Conservation (phyloP, 345 rosid species). For the Schrenkiella parvula region DNA sequence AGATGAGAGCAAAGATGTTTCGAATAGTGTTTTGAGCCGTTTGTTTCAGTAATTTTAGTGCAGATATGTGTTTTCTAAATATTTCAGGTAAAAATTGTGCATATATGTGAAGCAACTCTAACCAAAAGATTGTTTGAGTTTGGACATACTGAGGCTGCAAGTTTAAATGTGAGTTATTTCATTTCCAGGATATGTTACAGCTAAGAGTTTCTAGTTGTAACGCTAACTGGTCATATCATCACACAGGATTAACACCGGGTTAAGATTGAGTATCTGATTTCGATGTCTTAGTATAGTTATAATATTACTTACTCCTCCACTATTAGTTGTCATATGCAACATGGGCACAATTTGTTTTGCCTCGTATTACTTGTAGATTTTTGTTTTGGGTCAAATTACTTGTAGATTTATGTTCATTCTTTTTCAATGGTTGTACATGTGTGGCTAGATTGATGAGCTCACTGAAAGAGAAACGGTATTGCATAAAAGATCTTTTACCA, state of each 20-base stretch:
- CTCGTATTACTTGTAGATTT: neutral
- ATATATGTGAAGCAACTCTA: constrained; percentile 87
- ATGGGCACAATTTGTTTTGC: neutral
- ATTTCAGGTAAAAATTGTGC: constrained; percentile 65
- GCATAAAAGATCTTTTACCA: constrained; percentile 22
- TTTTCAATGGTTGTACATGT: neutral
- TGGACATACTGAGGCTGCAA: constrained; percentile 75
- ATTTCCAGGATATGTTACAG: neutral
- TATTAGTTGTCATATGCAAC: neutral
- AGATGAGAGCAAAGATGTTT: neutral
- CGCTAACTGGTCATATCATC: neutral
- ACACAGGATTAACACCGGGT: neutral
- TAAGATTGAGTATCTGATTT: neutral
- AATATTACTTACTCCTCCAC: neutral
- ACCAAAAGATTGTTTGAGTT: constrained; percentile 82
- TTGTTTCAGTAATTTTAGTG: neutral
- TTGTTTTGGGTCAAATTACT: neutral
- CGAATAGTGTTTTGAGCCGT: neutral
- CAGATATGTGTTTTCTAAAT: constrained; percentile 15
- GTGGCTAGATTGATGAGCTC: constrained; percentile 61
- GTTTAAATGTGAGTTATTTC: constrained; percentile 60
- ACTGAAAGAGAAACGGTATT: constrained; percentile 39
- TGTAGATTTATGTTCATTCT: neutral
- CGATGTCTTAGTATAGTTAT: too few species aligned
- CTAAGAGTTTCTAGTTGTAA: neutral